These are phyloP conservation scores for Beta corolliflora DNA, from an alignment of 179 eudicot genomes.

Conservation along the genomic window DNA sequence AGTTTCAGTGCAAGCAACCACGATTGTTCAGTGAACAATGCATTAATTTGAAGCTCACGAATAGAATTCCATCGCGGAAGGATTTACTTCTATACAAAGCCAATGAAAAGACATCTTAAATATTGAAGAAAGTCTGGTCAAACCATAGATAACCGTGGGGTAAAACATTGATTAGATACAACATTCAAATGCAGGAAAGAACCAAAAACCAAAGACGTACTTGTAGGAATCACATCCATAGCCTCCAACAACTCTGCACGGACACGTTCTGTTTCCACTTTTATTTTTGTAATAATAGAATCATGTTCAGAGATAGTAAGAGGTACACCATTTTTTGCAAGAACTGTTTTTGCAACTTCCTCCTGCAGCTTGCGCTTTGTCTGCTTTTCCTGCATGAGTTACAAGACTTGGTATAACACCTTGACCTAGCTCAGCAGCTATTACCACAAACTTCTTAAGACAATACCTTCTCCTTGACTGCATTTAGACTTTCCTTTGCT, in stretches of 20 bases:
- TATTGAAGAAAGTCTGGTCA: neutral
- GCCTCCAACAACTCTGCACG: conserved; percentile 55
- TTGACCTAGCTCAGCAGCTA: neutral
- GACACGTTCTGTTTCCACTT: conserved; percentile 49
- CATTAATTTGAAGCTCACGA: neutral
- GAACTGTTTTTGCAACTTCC: conserved; percentile 52
- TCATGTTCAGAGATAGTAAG: conserved; percentile 65
- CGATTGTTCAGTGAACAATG: neutral
- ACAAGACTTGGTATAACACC: conserved; percentile 9
- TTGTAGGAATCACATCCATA: conserved; percentile 34
- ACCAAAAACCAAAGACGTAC: conserved; percentile 43
- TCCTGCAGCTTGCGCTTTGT: conserved; percentile 61
- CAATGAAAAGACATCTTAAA: neutral
- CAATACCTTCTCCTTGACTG: conserved; percentile 66
- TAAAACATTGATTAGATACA: neutral
- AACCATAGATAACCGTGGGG: too few relatives aligned
- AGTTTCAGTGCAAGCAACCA: neutral
- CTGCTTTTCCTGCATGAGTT: conserved; percentile 59
- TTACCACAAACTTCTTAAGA: conserved; percentile 2
- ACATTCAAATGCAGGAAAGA: neutral
- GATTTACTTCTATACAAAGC: neutral
- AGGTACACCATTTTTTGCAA: conserved; percentile 53
- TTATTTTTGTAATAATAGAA: conserved; percentile 46
- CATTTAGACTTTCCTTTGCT: conserved; percentile 53
- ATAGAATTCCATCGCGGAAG: neutral